Conservation (phyloP, 2,329 filamentous ascomycete species). For the Beauveria sp. region DNA sequence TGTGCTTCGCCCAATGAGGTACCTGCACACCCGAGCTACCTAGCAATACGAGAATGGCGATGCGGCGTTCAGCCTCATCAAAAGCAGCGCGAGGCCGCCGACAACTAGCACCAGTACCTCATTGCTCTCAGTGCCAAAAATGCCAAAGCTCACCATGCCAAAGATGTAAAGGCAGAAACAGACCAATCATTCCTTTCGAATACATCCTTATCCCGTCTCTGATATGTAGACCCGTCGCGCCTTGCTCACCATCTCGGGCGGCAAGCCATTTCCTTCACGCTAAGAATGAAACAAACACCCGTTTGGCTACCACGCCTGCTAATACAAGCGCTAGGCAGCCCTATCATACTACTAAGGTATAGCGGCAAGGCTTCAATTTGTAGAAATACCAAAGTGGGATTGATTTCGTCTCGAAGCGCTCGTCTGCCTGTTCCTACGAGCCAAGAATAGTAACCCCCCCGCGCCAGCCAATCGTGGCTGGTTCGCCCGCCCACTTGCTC, state of each 20-base stretch:
- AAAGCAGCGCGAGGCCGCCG: not conserved
- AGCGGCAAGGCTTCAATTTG: not conserved
- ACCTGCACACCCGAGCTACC: not conserved
- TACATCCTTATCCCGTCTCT: too few relatives aligned
- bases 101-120: not conserved
- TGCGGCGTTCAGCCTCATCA: conserved; percentile 1
- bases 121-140: not conserved
- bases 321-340: not conserved
- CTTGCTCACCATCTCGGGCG: not conserved
- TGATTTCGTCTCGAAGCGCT: not conserved
- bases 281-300: not conserved
- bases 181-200: too few relatives aligned
- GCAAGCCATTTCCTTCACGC: not conserved
- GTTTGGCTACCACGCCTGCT: not conserved
- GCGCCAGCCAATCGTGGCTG: conserved; percentile 4
- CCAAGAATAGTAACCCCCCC: not conserved
- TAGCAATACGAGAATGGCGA: not conserved
- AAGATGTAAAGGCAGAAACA: too few relatives aligned
- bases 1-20: not conserved
- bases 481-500: not conserved
- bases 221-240: too few relatives aligned
- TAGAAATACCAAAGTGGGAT: not conserved
- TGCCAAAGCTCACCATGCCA: not conserved
- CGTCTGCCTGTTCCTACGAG: not conserved
- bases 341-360: not conserved